phyloP scores from a whole-genome alignment of 108 stramenopile genomes.

The Parmales sp. region DNA sequence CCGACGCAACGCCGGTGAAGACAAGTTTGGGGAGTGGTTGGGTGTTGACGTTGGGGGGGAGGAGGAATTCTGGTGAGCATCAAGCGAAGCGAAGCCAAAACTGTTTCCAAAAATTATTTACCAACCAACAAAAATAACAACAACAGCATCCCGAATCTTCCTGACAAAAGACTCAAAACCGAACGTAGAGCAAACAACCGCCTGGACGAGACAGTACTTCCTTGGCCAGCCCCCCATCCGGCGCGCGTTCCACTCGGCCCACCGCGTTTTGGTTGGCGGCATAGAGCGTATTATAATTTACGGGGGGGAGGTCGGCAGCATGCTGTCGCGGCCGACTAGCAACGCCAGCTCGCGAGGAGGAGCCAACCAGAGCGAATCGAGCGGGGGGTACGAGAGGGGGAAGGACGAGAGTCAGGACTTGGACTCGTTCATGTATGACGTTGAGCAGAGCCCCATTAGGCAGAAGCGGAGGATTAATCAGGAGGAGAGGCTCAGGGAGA shows the following conservation, averaged over 20 bases:
- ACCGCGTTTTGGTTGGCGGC: background rate
- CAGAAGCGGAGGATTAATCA: background rate
- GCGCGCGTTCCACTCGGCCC: background rate
- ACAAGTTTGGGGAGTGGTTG: background rate
- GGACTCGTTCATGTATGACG: too few species aligned
- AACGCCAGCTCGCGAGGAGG: background rate
- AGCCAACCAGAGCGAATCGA: background rate
- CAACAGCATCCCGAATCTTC: too few species aligned
- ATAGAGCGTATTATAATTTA: background rate
- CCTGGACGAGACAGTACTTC: background rate
- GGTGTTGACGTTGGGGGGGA: background rate
- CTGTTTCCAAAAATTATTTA: too few species aligned
- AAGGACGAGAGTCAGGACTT: too few species aligned
- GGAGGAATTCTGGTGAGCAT: background rate
- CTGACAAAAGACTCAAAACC: background rate
- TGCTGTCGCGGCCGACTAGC: background rate
- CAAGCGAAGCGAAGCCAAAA: too few species aligned
- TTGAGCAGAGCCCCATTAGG: too few species aligned
- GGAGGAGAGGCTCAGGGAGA: background rate
- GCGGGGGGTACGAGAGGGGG: background rate
- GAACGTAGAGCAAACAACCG: background rate
- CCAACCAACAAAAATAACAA: too few species aligned
- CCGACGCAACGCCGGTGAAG: conserved; percentile 8
- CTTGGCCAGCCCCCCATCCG: conserved; percentile 1
- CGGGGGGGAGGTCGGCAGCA: background rate